Base-by-base conservation (phyloP, 225 moss, liverwort and hornwort species). In the Takakia lepidozioides region DNA sequence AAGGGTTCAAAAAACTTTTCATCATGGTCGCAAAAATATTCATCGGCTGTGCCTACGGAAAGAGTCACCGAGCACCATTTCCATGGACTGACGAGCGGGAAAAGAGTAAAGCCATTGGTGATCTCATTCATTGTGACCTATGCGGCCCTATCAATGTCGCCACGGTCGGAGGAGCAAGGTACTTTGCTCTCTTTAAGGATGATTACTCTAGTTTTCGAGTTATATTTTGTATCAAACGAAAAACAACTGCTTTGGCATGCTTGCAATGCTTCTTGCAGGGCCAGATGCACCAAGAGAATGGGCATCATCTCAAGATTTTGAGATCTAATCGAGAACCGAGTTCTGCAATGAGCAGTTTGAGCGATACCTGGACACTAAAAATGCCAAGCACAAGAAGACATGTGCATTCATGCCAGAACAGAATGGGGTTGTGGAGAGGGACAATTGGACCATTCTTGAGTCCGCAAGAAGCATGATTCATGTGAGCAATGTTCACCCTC, bases 101-200 rank as follows among this genome's bases (percentile, higher is more conserved):
- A 0, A 43, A 13, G 1, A 17, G 6, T 0, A 6, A 5, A 4
- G 8, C 48, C 3, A 28, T n/a, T 27, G 7, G 0, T 1, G 1
- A 4, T 2, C 27, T 49, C 10, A 45, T 36, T 20, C 52, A 38
- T 24, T 10, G 6, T 19, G 38, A 25, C 14, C 22, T 36, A 10
- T 52, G 24, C 22, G 52, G 52, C 21, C 54, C 47, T 0, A 62
- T 39, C 37, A 54, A 24, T 2, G 14, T 25, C 0, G 21, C n/a
- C 0, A 46, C 54, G 1, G 9, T 46, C 11, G 47, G 29, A 2
- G 4, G 10, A 0, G 20, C 47, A 0, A 11, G 4, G 1, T 62
- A 54, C 17, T 45, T 47, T 37, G 54, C 30, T 0, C 1, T 48
- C 0, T 62, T 62, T 6, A 44, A 62, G 15, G 54, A 55, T 2